phyloP scores from a whole-genome alignment of 129 eudicot genomes.

The Centella asiatica region DNA sequence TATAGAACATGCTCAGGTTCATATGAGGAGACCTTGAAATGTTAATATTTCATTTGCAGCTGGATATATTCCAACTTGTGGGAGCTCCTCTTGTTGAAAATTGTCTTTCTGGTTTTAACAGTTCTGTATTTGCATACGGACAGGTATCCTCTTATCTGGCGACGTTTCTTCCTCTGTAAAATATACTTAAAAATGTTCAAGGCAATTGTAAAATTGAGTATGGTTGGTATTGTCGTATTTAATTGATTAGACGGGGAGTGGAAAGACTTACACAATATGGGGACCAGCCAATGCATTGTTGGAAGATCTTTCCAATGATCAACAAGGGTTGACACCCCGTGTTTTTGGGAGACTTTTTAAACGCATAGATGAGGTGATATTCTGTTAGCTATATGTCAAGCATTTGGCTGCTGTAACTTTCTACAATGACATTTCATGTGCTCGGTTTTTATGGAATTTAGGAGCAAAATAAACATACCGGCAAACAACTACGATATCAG shows the following conservation, averaged over 20 bases:
- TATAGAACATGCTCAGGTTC: conserved; percentile 6
- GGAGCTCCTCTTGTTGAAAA: conserved; percentile 97
- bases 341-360: conserved; percentile 68
- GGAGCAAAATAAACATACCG: conserved; percentile 81
- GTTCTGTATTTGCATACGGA: conserved; percentile 96
- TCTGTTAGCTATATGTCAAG: background rate
- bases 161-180: too few relatives aligned
- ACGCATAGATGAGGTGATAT: conserved; percentile 72
- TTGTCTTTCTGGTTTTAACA: conserved; percentile 91
- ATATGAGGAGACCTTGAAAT: background rate
- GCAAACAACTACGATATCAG: conserved; percentile 72
- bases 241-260: conserved; percentile 80
- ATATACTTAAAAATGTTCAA: too few relatives aligned
- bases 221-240: too few relatives aligned
- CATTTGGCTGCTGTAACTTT: background rate
- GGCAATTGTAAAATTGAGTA: too few relatives aligned
- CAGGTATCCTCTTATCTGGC: conserved; percentile 46
- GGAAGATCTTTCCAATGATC: conserved; percentile 49
- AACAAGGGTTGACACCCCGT: conserved; percentile 91
- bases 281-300: conserved; percentile 79
- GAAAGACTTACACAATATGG: conserved; percentile 94
- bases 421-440: background rate
- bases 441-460: conserved; percentile 18
- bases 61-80: conserved; percentile 71
- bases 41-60: conserved; percentile 31